Evolutionary conservation across 163 green algal species (phyloP).

Genomic region (Botryococcus braunii): DNA sequence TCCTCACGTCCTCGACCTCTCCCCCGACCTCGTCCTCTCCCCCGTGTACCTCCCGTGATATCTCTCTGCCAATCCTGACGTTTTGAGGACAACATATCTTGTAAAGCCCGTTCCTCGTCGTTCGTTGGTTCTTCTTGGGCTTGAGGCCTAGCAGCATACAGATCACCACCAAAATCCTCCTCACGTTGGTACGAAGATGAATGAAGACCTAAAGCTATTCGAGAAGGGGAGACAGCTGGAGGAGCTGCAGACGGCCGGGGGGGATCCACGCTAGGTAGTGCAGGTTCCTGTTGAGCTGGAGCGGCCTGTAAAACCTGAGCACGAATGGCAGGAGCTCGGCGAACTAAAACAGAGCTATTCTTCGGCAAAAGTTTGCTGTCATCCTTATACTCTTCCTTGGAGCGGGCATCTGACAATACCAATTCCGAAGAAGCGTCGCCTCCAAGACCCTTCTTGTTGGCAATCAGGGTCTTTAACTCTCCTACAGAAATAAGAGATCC

Average conservation of each 20-base stretch:
- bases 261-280: not conserved
- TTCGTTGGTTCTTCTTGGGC: not conserved
- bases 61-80: slow-evolving; percentile 3
- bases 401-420: slow-evolving; percentile 47
- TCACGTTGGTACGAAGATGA: not conserved
- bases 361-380: slow-evolving; percentile 44
- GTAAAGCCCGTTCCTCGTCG: slow-evolving; percentile 1
- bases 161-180: slow-evolving; percentile 40
- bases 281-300: not conserved
- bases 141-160: slow-evolving; percentile 3
- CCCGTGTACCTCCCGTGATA: not conserved
- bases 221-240: not conserved
- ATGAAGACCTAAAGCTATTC: not conserved
- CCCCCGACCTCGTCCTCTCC: slow-evolving; percentile 1
- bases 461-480: slow-evolving; percentile 68
- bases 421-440: slow-evolving; percentile 44
- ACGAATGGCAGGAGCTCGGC: slow-evolving; percentile 32
- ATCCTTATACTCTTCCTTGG: slow-evolving; percentile 32
- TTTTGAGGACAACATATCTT: not conserved
- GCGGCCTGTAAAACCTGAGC: slow-evolving; percentile 5
- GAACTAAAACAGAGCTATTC: slow-evolving; percentile 52
- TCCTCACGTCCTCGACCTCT: slow-evolving; percentile 5
- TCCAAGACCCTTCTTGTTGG: slow-evolving; percentile 55
- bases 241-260: not conserved
- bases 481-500: slow-evolving; percentile 60